Base-by-base conservation (phyloP, 345 rosid species). In the Gossypium longicalyx region DNA sequence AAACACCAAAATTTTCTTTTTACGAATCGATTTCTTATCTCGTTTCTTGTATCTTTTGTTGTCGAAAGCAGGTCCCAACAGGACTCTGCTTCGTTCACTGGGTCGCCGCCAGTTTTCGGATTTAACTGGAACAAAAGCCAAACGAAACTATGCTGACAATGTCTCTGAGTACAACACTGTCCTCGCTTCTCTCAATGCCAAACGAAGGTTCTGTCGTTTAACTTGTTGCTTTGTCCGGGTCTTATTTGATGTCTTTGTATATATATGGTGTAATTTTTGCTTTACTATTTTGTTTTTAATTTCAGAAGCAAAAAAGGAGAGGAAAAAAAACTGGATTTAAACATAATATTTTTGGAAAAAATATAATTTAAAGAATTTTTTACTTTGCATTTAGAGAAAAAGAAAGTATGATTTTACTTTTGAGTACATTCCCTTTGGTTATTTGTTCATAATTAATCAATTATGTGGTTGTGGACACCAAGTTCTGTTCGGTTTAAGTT, bases 121-220 rank as follows among this genome's bases (percentile, higher is more conserved):
- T 2, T 57, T 84, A 12, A 72, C 91, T 34, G 89, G 79, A 49
- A 87, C 83, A 56, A 79, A 89, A 67, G 79, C 88, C 10, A 88
- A 84, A 85, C 83, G 92, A 45, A 93, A 95, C 75, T 91, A 91
- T 75, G 99, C 98, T 20, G 81, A 81, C n/a, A 90, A 91, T 68
- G 67, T 79, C 10, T 59, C 91, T 44, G 99, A 90, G 74, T 95
- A 93, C 82, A 93, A 88, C 82, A 82, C 94, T 25, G 97, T 90
- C 43, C 75, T 93, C 25, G 73, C 80, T 52, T 88, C 98, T 65
- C 71, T 95, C 77, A 83, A 87, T 72, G 64, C 86, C 34, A 87
- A 81, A 77, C 89, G 97, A 80, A 91, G 89, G 97, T 93, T 27
- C 19, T 29, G 22, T n/a, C 61, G 54, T 25, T 59, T 48, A 60